Evolutionary conservation across 805 yeast genomes (phyloP), one percentile per base, ranked within the genome.

Genomic region (Zygosaccharomyces kombuchaensis): DNA sequence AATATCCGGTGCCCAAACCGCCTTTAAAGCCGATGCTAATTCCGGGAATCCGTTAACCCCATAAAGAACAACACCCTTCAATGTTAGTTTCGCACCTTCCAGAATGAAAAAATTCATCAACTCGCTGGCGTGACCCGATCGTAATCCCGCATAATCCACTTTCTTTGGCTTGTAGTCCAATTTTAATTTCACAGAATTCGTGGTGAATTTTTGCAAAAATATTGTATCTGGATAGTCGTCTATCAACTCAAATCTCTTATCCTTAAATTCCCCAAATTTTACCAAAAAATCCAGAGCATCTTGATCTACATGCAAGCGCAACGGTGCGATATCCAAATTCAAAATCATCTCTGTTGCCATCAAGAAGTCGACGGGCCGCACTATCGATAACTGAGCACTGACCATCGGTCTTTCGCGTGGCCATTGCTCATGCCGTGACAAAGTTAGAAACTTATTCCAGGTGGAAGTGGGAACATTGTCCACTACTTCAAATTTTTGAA

Each of bases 141-240:
- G 72, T 25, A 90, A 74, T 0, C 96, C 96, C 2, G 81, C 78
- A 59, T 85, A 87, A 62, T 91, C 95, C 23, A 91, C 74, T 53
- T 81, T 85, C 61, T 89, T 89, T 0, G 99, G 98, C 60, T 88
- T 89, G 63, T 93, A 93, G 64, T 93, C 98, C 34, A 93, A 69
- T 50, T 81, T 81, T 16, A 93, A 61, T 38, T 72, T 74, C 2
- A 87, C 67, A 0, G 81, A 69, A 46, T 76, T 75, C 4, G 89
- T 73, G 35, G 77, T 76, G 29, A 88, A 74, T 57, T 80, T 80
- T 54, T 86, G 88, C 37, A 89, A 72, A 57, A 78, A 90, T 1
- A 79, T 57, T 5, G 78, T 74, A 47, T 84, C 93, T 36, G 83
- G 88, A 47, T 69, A 74, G 9, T 70, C 74, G 19, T 74, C 73